A percentile compares a stretch with the other conserved stretches of the same genome.
Conservation (phyloP, 352 stramenopile genomes). For the Nothophytophthora sp. region DNA sequence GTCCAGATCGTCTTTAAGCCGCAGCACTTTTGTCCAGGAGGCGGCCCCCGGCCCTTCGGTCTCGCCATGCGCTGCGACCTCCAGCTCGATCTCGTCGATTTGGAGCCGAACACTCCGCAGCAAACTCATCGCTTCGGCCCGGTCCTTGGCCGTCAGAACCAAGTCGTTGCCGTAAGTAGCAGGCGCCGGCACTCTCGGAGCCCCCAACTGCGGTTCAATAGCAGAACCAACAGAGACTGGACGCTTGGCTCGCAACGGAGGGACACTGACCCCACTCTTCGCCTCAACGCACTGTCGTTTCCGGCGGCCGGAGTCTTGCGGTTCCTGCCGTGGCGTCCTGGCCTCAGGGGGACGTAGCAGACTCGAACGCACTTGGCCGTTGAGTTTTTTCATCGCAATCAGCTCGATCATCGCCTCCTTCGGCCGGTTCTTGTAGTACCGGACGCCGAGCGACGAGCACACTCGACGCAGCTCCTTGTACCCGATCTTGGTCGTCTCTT, state of each 20-base stretch:
- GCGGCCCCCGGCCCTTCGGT: not conserved
- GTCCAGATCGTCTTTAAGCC: constrained; percentile 15
- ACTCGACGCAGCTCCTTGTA: constrained; percentile 17
- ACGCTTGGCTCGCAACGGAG: too few species aligned
- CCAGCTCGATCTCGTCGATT: constrained; percentile 16
- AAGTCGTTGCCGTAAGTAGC: not conserved
- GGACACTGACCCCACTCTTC: too few species aligned
- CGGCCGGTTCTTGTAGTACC: constrained; percentile 29
- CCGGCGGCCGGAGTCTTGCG: too few species aligned
- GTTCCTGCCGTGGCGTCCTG: not conserved
- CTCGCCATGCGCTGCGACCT: constrained; percentile 6
- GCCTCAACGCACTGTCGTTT: too few species aligned
- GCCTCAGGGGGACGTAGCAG: constrained; percentile 2
- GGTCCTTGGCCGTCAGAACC: constrained; percentile 15
- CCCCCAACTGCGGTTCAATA: too few species aligned
- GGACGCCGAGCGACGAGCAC: constrained; percentile 18
- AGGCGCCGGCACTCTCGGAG: too few species aligned
- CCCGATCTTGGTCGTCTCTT: constrained; percentile 13
- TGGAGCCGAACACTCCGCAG: constrained; percentile 17
- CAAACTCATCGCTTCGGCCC: constrained; percentile 14
- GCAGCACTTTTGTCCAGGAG: constrained; percentile 6
- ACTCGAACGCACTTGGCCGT: constrained; percentile 17
- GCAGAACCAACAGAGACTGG: too few species aligned
- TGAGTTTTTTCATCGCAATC: constrained; percentile 25
- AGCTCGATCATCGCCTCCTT: constrained; percentile 23